phyloP scores from a whole-genome alignment of 257 asterid species.

The Anisodus tanguticus region DNA sequence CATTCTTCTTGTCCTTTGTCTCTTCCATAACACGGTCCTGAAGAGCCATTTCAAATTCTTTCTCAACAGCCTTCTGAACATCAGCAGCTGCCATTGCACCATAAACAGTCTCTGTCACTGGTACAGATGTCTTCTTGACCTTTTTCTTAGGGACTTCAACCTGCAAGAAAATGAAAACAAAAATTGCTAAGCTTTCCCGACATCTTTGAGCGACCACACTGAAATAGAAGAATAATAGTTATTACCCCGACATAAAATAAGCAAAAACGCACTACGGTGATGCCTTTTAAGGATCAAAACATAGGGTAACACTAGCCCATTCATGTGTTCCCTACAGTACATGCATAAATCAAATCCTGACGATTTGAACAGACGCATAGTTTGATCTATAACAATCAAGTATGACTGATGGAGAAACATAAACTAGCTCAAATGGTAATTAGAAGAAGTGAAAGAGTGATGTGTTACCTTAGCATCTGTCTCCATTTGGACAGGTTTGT shows the following conservation, averaged over 20 bases:
- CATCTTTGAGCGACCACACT: neutral
- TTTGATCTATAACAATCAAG: neutral
- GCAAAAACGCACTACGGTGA: neutral
- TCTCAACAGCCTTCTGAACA: conserved; percentile 85
- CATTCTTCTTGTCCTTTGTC: conserved; percentile 94
- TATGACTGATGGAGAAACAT: neutral
- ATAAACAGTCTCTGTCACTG: conserved; percentile 70
- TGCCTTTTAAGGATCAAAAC: neutral
- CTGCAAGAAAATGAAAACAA: conserved; percentile 24
- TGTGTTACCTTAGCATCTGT: conserved; percentile 78
- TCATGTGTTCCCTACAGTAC: neutral
- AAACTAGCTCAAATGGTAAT: neutral
- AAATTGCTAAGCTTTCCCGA: neutral
- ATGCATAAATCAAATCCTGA: neutral
- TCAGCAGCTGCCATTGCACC: conserved; percentile 76
- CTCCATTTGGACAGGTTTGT: conserved; percentile 75
- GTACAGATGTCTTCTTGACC: conserved; percentile 76
- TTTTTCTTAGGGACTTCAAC: conserved; percentile 84
- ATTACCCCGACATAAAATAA: neutral
- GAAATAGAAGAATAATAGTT: neutral
- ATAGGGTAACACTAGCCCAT: neutral
- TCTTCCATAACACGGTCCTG: conserved; percentile 99
- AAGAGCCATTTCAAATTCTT: conserved; percentile 95
- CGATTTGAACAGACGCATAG: neutral
- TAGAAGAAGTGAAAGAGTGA: neutral